Percentiles rank a stretch among this genome's conserved stretches.
Evolutionary conservation across 768 basidiomycete species (phyloP).

Genomic region (Coprinellus micaceus): DNA sequence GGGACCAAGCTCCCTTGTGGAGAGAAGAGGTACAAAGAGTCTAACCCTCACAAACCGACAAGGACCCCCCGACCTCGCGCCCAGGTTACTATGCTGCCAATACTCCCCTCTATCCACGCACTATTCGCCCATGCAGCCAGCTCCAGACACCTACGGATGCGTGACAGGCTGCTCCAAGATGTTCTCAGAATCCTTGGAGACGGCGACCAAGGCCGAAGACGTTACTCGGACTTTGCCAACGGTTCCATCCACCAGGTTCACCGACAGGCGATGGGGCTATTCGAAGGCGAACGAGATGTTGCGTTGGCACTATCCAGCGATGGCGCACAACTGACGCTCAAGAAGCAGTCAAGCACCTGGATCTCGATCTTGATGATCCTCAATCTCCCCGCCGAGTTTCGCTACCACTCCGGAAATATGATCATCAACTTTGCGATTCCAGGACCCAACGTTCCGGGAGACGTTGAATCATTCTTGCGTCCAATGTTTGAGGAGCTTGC

Average conservation of each 20-base stretch:
- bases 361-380: slow-evolving; percentile 38
- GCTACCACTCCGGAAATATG: slow-evolving; percentile 21
- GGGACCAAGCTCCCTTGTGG: background rate
- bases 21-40: background rate
- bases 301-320: slow-evolving; percentile 34
- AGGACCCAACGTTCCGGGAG: slow-evolving; percentile 24
- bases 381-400: slow-evolving; percentile 21
- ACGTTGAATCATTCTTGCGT: slow-evolving; percentile 21
- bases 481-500: slow-evolving; percentile 27
- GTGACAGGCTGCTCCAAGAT: slow-evolving; percentile 14
- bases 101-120: slow-evolving; percentile 14
- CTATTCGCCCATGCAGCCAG: slow-evolving; percentile 20
- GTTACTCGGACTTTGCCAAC: slow-evolving; percentile 21
- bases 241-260: slow-evolving; percentile 15
- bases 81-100: background rate
- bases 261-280: slow-evolving; percentile 10
- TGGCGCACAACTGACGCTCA: slow-evolving; percentile 39
- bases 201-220: background rate
- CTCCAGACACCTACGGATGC: slow-evolving; percentile 14
- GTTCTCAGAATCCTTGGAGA: slow-evolving; percentile 10
- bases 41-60: background rate
- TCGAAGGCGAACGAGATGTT: slow-evolving; percentile 25
- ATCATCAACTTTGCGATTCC: slow-evolving; percentile 24
- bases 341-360: slow-evolving; percentile 40
- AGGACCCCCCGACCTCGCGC: background rate